Conservation (phyloP, 2,329 filamentous ascomycete genomes). For the Lachnellula hyalina region DNA sequence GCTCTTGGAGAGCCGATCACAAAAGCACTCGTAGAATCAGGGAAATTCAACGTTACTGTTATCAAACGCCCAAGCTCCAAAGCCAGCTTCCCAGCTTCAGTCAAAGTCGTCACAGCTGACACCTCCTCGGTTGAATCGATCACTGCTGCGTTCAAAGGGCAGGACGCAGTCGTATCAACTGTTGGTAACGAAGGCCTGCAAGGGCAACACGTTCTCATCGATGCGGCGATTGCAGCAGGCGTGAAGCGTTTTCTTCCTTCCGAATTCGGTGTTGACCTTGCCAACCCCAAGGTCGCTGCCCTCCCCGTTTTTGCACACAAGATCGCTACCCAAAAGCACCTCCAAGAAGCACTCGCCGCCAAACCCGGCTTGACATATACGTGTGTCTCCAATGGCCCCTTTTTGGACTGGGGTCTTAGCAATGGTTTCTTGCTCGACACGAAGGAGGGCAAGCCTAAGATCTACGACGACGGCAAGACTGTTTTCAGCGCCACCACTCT, state of each 20-base stretch:
- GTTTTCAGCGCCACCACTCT: conserved; percentile 46
- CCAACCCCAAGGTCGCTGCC: conserved; percentile 32
- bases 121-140: conserved; percentile 39
- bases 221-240: conserved; percentile 52
- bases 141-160: conserved; percentile 43
- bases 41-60: conserved; percentile 42
- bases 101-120: conserved; percentile 42
- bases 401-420: conserved; percentile 53
- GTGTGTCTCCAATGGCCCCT: conserved; percentile 45
- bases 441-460: conserved; percentile 35
- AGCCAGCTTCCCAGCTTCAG: conserved; percentile 23
- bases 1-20: conserved; percentile 23
- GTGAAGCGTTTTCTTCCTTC: conserved; percentile 58
- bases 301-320: conserved; percentile 52
- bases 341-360: conserved; percentile 36
- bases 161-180: conserved; percentile 53
- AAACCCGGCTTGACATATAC: conserved; percentile 48
- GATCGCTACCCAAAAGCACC: conserved; percentile 35
- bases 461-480: conserved; percentile 47
- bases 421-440: conserved; percentile 41
- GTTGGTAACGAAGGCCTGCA: conserved; percentile 33
- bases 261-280: conserved; percentile 45
- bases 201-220: conserved; percentile 46
- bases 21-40: conserved; percentile 19
- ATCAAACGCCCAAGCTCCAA: conserved; percentile 37